A percentile compares a stretch with the other conserved stretches of the same genome.
Evolutionary conservation across 2,329 filamentous ascomycete species (phyloP).

Genomic region (Fusarium oligoseptatum): DNA sequence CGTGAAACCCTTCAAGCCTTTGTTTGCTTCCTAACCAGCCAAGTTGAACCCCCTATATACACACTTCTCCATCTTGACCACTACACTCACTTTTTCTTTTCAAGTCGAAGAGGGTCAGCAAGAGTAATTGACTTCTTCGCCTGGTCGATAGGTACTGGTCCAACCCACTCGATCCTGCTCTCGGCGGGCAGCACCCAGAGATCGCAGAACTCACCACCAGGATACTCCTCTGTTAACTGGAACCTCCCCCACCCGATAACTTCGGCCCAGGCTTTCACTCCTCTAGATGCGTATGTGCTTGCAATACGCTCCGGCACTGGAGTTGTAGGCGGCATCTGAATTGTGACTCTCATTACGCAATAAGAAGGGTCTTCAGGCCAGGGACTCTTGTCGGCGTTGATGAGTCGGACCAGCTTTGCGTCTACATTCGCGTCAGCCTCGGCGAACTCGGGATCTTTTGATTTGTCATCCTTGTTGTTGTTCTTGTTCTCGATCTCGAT

Average conservation of each 20-base stretch:
- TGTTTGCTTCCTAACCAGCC: not conserved
- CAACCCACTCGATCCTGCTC: not conserved
- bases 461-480: not conserved
- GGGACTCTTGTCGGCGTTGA: not conserved
- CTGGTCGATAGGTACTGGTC: not conserved
- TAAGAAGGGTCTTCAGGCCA: slow-evolving; percentile 16
- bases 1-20: not conserved
- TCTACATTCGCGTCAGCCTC: not conserved
- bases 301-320: not conserved
- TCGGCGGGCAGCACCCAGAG: not conserved
- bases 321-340: slow-evolving; percentile 4
- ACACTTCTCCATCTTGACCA: not conserved
- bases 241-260: slow-evolving; percentile 20
- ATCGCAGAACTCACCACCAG: slow-evolving; percentile 18
- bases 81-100: not conserved
- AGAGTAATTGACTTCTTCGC: not conserved
- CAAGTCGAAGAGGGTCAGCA: not conserved
- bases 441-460: not conserved
- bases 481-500: not conserved
- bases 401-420: not conserved
- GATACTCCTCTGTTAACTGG: slow-evolving; percentile 12
- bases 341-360: not conserved
- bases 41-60: not conserved
- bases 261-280: not conserved
- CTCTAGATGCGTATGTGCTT: not conserved